Evolutionary conservation across 768 basidiomycete species (phyloP).

Genomic region (Exsudoporus frostii): DNA sequence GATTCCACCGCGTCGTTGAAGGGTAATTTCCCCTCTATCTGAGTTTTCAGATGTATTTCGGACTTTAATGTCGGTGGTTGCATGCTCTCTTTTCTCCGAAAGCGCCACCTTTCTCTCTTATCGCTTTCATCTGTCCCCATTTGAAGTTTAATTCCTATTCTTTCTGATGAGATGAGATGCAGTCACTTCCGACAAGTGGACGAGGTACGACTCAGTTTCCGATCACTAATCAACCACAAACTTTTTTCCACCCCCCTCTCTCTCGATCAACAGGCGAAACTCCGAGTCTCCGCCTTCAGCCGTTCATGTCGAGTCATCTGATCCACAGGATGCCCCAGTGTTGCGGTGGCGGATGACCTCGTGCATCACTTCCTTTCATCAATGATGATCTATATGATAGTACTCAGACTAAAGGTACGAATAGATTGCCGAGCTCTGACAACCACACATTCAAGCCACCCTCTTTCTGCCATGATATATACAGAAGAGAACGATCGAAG

Average conservation of each 20-base stretch:
- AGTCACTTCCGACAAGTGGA: constrained; percentile 13
- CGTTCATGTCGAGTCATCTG: constrained; percentile 13
- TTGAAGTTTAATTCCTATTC: constrained; percentile 15
- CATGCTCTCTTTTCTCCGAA: constrained; percentile 24
- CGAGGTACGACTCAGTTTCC: constrained; percentile 10
- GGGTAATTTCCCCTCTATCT: constrained; percentile 21
- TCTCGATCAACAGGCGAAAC: constrained; percentile 9
- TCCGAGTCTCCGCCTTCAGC: constrained; percentile 19
- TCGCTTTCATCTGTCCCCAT: constrained; percentile 20
- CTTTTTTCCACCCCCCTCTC: constrained; percentile 13
- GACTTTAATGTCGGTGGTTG: constrained; percentile 32
- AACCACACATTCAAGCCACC: constrained; percentile 11
- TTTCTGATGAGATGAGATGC: constrained; percentile 16
- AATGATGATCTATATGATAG: constrained; percentile 16
- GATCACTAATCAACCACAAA: constrained; percentile 17
- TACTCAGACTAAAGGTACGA: constrained; percentile 15
- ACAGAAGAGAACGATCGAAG: constrained; percentile 12
- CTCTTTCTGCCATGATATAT: constrained; percentile 14
- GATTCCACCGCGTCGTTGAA: constrained; percentile 8
- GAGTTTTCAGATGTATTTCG: constrained; percentile 30
- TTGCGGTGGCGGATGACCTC: constrained; percentile 23
- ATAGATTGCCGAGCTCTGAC: constrained; percentile 17
- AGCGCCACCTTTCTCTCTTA: constrained; percentile 21
- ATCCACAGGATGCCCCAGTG: constrained; percentile 8
- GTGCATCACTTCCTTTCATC: constrained; percentile 23